Base-by-base conservation (phyloP, 257 asterid genomes). In the Scutellaria galericulata region DNA sequence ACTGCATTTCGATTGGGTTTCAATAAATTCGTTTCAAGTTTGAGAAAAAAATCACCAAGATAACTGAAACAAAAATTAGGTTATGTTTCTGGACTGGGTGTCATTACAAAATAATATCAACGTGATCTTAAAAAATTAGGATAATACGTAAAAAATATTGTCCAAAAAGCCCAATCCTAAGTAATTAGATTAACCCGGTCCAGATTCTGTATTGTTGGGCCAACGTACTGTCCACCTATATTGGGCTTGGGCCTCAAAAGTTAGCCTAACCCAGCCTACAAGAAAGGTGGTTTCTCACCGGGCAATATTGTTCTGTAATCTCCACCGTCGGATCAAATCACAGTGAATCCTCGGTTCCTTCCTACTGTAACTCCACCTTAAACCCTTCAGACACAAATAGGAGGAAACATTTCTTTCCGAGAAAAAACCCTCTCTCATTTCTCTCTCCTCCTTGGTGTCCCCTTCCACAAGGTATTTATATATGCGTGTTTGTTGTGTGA, bases 351-450 rank as follows among this genome's bases (percentile, higher is more conserved):
- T 65, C 52, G 15, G 7, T 15, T 11, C 22, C 39, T 5, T 24
- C 7, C 12, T 12, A 11, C 18, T 18, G n/a, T 11, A 12, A 46
- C 50, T 58, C n/a, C 42, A 7, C 51, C 75, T 67, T 76, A 77
- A 77, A 77, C 81, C 77, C 81, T 77, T 35, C 67, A 48, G 55
- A 66, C 67, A 51, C 22, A 61, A 18, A 14, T 5, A 57, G 12
- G 11, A 57, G 7, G 11, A 45, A 13, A 31, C 39, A 11, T 8
- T 22, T 15, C 56, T 31, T 9, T 57, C 45, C 42, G 6, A 55
- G 5, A 63, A 56, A 65, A 55, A 71, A 77, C 64, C 68, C 74
- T 63, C 63, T 39, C 27, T n/a, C 15, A 13, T 20, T 14, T 71
- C 48, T 63, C 62, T 61, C 46, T 31, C 7, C 66, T 14, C 46